These are phyloP conservation scores for Sporothrix brunneoviolacea DNA, from an alignment of 2,329 filamentous ascomycete genomes.

Conservation along the genomic window DNA sequence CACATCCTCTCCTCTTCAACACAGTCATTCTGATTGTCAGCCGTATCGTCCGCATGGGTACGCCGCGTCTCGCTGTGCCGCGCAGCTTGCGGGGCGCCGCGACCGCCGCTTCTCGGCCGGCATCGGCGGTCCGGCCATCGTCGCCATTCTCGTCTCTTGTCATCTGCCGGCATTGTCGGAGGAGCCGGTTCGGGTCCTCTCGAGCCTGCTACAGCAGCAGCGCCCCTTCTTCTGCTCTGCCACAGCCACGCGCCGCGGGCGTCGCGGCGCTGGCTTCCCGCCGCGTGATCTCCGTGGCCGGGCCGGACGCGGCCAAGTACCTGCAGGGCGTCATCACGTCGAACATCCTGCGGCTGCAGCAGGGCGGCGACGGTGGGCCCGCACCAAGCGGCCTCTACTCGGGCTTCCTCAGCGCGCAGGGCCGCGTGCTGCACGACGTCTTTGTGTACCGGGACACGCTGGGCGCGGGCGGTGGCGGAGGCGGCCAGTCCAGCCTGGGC, in stretches of 20 bases:
- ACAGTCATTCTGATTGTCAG: not conserved
- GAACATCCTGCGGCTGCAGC: constrained; percentile 43
- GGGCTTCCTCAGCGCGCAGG: constrained; percentile 79
- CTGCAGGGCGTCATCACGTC: constrained; percentile 83
- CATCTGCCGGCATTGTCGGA: constrained; percentile 5
- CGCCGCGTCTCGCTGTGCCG: constrained; percentile 1
- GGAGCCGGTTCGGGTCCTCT: not conserved
- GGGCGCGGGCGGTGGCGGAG: constrained; percentile 14
- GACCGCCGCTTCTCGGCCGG: not conserved
- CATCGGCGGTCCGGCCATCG: constrained; percentile 5
- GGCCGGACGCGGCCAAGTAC: constrained; percentile 73
- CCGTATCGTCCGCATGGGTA: not conserved
- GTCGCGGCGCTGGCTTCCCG: constrained; percentile 61
- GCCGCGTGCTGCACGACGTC: constrained; percentile 79
- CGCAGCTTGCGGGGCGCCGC: not conserved
- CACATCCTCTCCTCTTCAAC: not conserved
- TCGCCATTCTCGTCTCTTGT: not conserved
- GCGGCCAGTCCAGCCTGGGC: constrained; percentile 12
- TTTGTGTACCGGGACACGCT: constrained; percentile 69
- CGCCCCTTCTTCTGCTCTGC: constrained; percentile 21
- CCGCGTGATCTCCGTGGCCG: constrained; percentile 70
- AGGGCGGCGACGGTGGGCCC: constrained; percentile 24
- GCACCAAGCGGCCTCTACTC: constrained; percentile 57
- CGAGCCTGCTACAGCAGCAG: constrained; percentile 14
- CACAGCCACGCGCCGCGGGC: constrained; percentile 37